These are phyloP conservation scores for Dactylellina drechsleri DNA, from an alignment of 2,329 filamentous ascomycete genomes.

Conservation along the genomic window DNA sequence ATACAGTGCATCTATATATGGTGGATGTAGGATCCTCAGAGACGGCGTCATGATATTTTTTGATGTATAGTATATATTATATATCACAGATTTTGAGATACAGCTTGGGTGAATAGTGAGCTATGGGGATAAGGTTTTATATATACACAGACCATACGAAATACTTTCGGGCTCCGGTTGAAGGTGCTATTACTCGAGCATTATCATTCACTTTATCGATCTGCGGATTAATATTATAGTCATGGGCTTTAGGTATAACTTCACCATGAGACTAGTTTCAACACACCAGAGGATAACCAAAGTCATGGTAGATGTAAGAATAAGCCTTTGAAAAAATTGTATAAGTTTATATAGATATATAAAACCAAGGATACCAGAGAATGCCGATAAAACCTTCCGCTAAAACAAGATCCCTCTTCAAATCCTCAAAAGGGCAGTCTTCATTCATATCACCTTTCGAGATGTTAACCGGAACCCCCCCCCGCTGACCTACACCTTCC, in stretches of 20 bases:
- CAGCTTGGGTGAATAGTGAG: no score
- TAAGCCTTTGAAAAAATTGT: no score
- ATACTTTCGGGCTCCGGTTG: slow-evolving; percentile 38
- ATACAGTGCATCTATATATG: background rate
- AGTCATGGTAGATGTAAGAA: slow-evolving; percentile 39
- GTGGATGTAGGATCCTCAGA: no score
- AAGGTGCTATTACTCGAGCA: slow-evolving; percentile 3
- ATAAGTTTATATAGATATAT: slow-evolving; percentile 17
- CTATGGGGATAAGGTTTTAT: no score
- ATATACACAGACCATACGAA: no score
- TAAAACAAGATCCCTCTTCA: slow-evolving; percentile 24
- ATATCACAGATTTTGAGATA: no score
- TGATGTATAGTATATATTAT: no score
- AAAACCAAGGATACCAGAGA: slow-evolving; percentile 7
- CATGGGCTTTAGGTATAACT: slow-evolving; percentile 59
- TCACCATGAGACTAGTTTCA: no score
- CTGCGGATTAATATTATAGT: slow-evolving; percentile 7
- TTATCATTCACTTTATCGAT: background rate
- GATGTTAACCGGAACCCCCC: background rate
- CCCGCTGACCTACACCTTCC: no score
- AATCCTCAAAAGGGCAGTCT: background rate
- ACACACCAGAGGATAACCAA: background rate
- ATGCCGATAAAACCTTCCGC: slow-evolving; percentile 34
- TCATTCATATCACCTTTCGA: background rate
- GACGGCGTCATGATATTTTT: no score